Conservation (phyloP, 306 rosid genomes). For the Casuarina equisetifolia region DNA sequence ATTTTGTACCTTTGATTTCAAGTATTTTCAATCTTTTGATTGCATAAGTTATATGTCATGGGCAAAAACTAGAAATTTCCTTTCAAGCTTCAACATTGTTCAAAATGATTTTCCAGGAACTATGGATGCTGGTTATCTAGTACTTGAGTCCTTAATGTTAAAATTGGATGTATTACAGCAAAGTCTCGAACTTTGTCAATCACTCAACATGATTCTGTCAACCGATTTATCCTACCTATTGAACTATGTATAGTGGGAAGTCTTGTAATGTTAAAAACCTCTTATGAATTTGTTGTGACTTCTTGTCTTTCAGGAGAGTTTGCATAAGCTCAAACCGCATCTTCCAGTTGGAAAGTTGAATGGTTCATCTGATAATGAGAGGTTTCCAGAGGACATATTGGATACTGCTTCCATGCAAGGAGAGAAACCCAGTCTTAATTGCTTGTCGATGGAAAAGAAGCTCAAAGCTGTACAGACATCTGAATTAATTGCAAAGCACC, state of each 20-base stretch:
- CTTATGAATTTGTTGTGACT: conserved; percentile 4
- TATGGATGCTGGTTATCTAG: not conserved
- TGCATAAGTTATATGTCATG: not conserved
- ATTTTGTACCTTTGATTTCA: not conserved
- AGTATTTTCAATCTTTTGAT: not conserved
- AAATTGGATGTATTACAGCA: not conserved
- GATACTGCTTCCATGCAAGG: conserved; percentile 36
- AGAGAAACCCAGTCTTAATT: conserved; percentile 48
- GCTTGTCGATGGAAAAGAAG: conserved; percentile 44
- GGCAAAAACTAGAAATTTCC: not conserved
- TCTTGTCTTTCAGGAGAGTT: conserved; percentile 52
- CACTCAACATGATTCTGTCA: not conserved
- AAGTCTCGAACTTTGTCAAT: conserved; percentile 1
- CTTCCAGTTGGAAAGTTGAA: conserved; percentile 43
- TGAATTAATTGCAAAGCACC: conserved; percentile 36
- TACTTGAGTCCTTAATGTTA: conserved; percentile 9
- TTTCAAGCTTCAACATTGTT: not conserved
- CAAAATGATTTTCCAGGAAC: not conserved
- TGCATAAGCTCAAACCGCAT: conserved; percentile 44
- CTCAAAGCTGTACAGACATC: conserved; percentile 31
- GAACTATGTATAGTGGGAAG: not conserved
- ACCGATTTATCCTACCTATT: conserved; percentile 1
- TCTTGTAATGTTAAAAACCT: conserved; percentile 24
- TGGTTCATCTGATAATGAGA: conserved; percentile 33
- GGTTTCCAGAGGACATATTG: conserved; percentile 24